Evolutionary conservation across 371 early-diverging fungal species (phyloP).

Genomic region (Mucor mucedo): DNA sequence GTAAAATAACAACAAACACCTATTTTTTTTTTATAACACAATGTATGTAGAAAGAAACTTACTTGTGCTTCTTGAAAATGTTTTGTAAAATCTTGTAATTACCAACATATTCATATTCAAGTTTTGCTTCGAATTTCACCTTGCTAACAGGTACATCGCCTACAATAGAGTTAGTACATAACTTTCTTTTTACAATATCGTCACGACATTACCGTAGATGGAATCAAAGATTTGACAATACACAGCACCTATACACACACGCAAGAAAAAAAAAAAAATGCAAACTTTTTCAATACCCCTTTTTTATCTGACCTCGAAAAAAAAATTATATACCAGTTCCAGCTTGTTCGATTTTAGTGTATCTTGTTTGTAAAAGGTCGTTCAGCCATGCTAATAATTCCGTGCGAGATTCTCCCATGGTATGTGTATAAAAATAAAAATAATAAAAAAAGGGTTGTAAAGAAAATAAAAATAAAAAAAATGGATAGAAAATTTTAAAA

Average conservation of each 20-base stretch:
- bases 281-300: background rate
- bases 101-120: constrained; percentile 89
- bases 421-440: background rate
- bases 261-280: too few relatives aligned
- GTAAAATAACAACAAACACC: background rate
- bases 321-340: constrained; percentile 75
- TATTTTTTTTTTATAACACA: background rate
- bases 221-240: constrained; percentile 94
- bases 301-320: constrained; percentile 3
- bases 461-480: background rate
- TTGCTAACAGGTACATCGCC: constrained; percentile 79
- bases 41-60: constrained; percentile 17
- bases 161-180: constrained; percentile 15
- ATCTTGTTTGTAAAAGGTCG: constrained; percentile 83
- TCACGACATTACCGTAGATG: constrained; percentile 68
- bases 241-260: constrained; percentile 67
- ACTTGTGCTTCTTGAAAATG: constrained; percentile 81
- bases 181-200: background rate
- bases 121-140: constrained; percentile 91
- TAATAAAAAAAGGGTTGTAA: background rate
- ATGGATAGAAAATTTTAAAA: constrained; percentile 11
- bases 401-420: constrained; percentile 78
- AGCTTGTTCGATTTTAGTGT: constrained; percentile 92
- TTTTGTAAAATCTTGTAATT: constrained; percentile 93
- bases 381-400: constrained; percentile 94